Conservation (phyloP, 108 stramenopile species). For the Fragilariopsis cylindrus region DNA sequence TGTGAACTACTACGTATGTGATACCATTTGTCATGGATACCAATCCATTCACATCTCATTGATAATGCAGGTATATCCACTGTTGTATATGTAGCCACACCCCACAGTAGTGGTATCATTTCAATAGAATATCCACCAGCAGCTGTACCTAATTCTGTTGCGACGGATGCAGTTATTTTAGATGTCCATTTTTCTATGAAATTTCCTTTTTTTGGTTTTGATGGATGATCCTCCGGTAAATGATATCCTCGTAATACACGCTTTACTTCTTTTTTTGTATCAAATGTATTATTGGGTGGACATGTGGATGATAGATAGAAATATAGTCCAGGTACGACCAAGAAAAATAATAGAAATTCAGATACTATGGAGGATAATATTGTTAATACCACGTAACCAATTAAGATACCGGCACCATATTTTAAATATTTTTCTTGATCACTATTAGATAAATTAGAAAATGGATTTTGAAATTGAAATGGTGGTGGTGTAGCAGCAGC, state of each 20-base stretch:
- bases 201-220: constrained; percentile 53
- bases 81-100: constrained; percentile 41
- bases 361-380: constrained; percentile 1
- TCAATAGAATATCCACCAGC: constrained; percentile 58
- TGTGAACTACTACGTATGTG: constrained; percentile 21
- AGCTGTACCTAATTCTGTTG: constrained; percentile 59
- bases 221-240: constrained; percentile 63
- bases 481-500: neutral
- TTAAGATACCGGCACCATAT: constrained; percentile 13
- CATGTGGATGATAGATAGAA: constrained; percentile 57
- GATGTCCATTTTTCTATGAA: constrained; percentile 56
- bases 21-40: constrained; percentile 52
- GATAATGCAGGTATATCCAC: constrained; percentile 53
- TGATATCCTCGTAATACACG: constrained; percentile 76
- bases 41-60: constrained; percentile 70
- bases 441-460: constrained; percentile 15
- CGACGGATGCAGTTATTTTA: constrained; percentile 58
- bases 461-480: neutral
- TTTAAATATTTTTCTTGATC: constrained; percentile 11
- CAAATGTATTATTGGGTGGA: constrained; percentile 61
- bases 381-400: neutral
- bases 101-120: constrained; percentile 37
- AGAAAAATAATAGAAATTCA: neutral
- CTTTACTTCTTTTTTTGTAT: constrained; percentile 78
- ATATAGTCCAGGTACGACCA: constrained; percentile 48